Evolutionary conservation across 2,329 filamentous ascomycete genomes (phyloP), one percentile per base, ranked within the genome.

Genomic region (Cryphonectria radicalis): DNA sequence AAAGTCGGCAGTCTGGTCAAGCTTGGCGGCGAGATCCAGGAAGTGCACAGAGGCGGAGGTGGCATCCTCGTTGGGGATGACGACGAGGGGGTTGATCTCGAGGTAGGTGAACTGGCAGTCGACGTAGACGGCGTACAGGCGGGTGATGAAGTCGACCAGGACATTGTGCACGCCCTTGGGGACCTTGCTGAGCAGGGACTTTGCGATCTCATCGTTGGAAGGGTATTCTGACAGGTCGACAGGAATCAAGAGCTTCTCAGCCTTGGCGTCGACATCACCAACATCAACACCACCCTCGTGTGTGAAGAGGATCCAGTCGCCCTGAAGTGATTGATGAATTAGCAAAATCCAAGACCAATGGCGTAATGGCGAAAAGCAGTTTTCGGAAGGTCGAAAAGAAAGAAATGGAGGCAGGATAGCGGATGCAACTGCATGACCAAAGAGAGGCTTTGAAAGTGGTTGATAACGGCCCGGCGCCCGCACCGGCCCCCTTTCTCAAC

Each of bases 31-130:
- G 81, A 99, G 89, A 87, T 99, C 96, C 77, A 99, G 90, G 91
- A 99, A 99, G 90, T 98, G 90, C 69, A 99, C 96, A 59, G 94
- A 92, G 71, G 96, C 96, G 72, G 94, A 97, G 77, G 95, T 98
- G 81, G 89, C 92, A 78, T 95, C 91, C 76, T 89, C 92, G 83
- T 98, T 98, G 83, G 96, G 96, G 79, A 99, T 95, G 81, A 98
- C 96, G 74, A 99, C 96, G 75, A 99, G 88, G 77, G 96, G 96
- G 91, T 99, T 99, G 89, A 99, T 99, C 86, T 99, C 96, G 78
- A 99, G 94, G 88, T 99, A 99, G 80, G 96, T 98, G 90, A 99
- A 99, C 85, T 99, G 96, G 90, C 93, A 97, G 88, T 99, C 96
- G 76, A 98, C 96, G 81, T 98, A 99, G 86, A 99, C 96, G 78